Base-by-base conservation (phyloP, 768 basidiomycete genomes). In the Pleurotus djamor region DNA sequence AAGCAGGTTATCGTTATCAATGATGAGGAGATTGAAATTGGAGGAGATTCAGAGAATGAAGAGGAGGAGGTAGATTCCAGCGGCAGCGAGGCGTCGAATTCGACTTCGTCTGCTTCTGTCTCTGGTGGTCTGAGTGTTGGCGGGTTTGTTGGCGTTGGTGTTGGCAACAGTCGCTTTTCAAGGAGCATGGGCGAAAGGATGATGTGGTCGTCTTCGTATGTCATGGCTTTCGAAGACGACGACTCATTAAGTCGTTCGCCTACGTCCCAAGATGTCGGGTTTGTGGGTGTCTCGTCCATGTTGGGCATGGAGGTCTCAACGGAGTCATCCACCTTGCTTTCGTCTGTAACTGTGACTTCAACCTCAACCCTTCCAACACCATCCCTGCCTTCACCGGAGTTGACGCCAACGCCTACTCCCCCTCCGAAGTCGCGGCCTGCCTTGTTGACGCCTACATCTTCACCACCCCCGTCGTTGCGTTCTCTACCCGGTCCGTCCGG, bases 101-200 rank as follows among this genome's bases (percentile, higher is more conserved):
- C 28, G 33, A 17, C 35, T 28, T 33, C 35, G 52, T 37, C 52
- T 6, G n/a, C 54, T 12, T 28, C 21, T 17, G 38, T 21, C 3
- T 44, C 38, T 5, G 21, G 35, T 9, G 28, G 37, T 32, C 2
- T 14, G 54, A 44, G 38, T 44, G 17, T n/a, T 4, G 54, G 54
- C 17, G 54, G 54, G 12, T 55, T 44, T n/a, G 54, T 55, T 55
- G 54, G 54, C 9, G 52, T 52, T 52, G 52, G 52, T 9, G 44
- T 55, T 37, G n/a, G 37, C 38, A 55, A 55, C 33, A 55, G 54
- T 33, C 14, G 38, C 12, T 55, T 55, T 28, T 35, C 54, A n/a
- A 55, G 41, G 54, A 55, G 54, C 12, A 55, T 55, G 54, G 54
- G 54, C 21, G 54, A 55, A 41, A 55, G 54, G 41, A 55, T 55